Evolutionary conservation across 1,284 basidiomycete species (phyloP).

Genomic region (Cutaneotrichosporon curvatum): DNA sequence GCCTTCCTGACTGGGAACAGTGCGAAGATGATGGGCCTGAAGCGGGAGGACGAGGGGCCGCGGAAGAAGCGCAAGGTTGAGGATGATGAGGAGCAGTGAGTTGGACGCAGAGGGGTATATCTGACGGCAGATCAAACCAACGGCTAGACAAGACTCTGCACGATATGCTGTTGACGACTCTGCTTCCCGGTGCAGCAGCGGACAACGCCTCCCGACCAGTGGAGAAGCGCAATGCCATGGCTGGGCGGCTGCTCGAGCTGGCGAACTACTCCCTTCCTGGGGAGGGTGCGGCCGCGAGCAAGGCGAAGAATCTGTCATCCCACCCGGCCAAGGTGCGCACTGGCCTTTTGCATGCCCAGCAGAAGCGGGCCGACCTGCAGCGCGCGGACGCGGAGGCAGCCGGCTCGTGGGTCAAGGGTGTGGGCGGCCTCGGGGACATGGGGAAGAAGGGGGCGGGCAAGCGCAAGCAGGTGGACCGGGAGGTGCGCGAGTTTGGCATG

Average conservation of each 20-base stretch:
- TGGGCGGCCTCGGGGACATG: constrained; percentile 37
- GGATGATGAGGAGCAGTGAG: constrained; percentile 34
- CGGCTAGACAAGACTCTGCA: constrained; percentile 46
- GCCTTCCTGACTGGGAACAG: constrained; percentile 43
- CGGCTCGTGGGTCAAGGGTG: constrained; percentile 37
- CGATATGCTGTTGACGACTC: constrained; percentile 40
- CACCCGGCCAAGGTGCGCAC: constrained; percentile 41
- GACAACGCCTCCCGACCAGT: constrained; percentile 31
- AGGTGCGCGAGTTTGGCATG: constrained; percentile 21
- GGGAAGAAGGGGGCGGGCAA: constrained; percentile 16
- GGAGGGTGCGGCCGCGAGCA: constrained; percentile 24
- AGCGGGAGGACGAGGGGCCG: constrained; percentile 19
- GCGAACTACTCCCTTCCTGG: constrained; percentile 35
- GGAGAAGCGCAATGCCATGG: constrained; percentile 42
- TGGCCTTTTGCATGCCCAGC: constrained; percentile 33
- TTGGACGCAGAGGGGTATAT: not conserved
- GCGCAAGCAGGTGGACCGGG: constrained; percentile 13
- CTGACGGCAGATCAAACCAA: constrained; percentile 28
- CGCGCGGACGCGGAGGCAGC: constrained; percentile 32
- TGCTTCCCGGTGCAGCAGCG: constrained; percentile 30
- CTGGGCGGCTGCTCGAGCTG: constrained; percentile 40
- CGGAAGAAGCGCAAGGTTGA: constrained; percentile 19
- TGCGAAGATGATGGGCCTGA: constrained; percentile 43
- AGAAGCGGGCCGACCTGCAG: constrained; percentile 23
- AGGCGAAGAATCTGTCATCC: constrained; percentile 16